Percentiles rank a stretch among this genome's conserved stretches.
phyloP scores from a whole-genome alignment of 2,329 filamentous ascomycete species.

The Thermoascus crustaceus region DNA sequence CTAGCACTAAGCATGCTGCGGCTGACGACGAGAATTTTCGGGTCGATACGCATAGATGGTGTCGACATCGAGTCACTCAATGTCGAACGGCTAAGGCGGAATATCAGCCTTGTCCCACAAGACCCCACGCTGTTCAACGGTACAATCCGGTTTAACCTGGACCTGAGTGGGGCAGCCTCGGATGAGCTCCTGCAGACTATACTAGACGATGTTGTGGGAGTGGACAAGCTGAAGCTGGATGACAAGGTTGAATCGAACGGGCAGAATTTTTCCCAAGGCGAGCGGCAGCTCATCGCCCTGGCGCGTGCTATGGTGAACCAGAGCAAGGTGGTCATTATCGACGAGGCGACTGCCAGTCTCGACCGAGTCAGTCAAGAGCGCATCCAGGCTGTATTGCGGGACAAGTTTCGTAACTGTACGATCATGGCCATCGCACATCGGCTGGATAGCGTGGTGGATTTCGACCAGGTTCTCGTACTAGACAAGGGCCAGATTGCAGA shows the following conservation, averaged over 20 bases:
- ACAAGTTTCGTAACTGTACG: conserved; percentile 42
- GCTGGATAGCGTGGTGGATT: conserved; percentile 20
- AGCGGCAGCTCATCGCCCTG: conserved; percentile 51
- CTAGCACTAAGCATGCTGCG: conserved; percentile 66
- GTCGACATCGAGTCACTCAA: conserved; percentile 62
- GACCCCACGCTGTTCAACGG: conserved; percentile 45
- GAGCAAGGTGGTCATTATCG: conserved; percentile 19
- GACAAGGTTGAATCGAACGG: conserved; percentile 7
- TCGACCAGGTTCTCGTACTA: background rate
- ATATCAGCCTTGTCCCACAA: conserved; percentile 67
- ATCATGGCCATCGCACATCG: conserved; percentile 46
- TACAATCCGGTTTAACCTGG: conserved; percentile 21
- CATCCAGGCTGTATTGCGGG: conserved; percentile 16
- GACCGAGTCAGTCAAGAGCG: conserved; percentile 6
- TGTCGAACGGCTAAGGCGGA: conserved; percentile 58
- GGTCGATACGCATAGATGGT: conserved; percentile 60
- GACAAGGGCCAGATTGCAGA: background rate
- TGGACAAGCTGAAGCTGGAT: conserved; percentile 6
- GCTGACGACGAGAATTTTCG: conserved; percentile 58
- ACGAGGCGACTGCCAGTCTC: conserved; percentile 17
- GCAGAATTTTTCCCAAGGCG: conserved; percentile 34
- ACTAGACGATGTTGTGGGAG: conserved; percentile 6
- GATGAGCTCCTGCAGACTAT: conserved; percentile 4
- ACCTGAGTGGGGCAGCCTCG: conserved; percentile 7
- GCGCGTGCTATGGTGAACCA: conserved; percentile 44